Percentiles rank a stretch among this genome's conserved stretches.
Evolutionary conservation across 2,329 filamentous ascomycete genomes (phyloP).

Genomic region (Camillea tinctor): DNA sequence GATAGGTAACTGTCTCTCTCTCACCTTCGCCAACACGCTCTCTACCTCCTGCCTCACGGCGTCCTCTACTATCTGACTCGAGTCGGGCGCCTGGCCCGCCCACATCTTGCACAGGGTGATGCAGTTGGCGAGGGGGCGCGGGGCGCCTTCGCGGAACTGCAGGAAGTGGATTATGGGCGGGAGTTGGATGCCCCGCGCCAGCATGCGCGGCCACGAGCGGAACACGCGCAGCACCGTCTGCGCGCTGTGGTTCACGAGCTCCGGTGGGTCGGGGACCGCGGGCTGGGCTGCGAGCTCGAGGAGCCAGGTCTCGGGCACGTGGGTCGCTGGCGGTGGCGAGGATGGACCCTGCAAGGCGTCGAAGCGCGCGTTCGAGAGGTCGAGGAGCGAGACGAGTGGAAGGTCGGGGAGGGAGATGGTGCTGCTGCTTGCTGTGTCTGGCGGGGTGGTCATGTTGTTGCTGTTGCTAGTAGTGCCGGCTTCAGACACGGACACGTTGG

Average conservation of each 20-base stretch:
- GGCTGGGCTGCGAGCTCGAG: constrained; percentile 4
- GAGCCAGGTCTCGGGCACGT: constrained; percentile 16
- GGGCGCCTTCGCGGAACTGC: constrained; percentile 20
- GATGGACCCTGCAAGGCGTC: no score
- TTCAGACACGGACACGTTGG: no score
- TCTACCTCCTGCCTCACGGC: constrained; percentile 34
- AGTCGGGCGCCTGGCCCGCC: constrained; percentile 29
- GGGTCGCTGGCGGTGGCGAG: no score
- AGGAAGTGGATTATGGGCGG: constrained; percentile 37
- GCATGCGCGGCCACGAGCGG: constrained; percentile 38
- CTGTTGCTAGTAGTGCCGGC: no score
- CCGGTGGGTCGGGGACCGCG: constrained; percentile 1
- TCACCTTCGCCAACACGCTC: constrained; percentile 31
- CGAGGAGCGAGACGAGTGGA: background rate
- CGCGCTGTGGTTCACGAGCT: constrained; percentile 15
- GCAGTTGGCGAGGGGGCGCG: constrained; percentile 35
- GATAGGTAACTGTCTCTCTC: no score
- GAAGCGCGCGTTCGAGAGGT: background rate
- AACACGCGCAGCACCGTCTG: constrained; percentile 35
- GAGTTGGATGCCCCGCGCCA: constrained; percentile 36
- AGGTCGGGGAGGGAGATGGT: background rate
- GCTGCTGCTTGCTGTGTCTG: no score
- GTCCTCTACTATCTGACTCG: constrained; percentile 31
- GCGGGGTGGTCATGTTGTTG: no score
- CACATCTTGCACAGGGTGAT: constrained; percentile 38